A percentile compares a stretch with the other conserved stretches of the same genome.
These are phyloP conservation scores for Coriaria nepalensis DNA, from an alignment of 306 rosid genomes.

Conservation along the genomic window DNA sequence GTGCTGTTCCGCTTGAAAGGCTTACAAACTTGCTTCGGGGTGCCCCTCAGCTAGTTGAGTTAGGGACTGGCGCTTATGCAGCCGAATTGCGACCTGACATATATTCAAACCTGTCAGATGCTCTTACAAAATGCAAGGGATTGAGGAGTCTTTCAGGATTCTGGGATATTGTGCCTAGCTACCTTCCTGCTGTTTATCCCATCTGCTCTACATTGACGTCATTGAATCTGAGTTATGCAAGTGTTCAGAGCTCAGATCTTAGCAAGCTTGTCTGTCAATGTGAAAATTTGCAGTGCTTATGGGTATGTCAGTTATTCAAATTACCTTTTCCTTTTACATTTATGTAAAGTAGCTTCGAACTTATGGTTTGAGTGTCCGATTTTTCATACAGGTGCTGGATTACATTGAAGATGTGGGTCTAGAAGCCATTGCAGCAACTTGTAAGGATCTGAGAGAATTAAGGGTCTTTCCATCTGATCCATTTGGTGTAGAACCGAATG, in stretches of 20 bases:
- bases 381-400: slow-evolving; percentile 61
- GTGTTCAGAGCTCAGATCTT: slow-evolving; percentile 54
- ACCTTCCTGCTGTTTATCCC: slow-evolving; percentile 60
- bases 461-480: slow-evolving; percentile 95
- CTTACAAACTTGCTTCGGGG: slow-evolving; percentile 45
- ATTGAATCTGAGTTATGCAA: slow-evolving; percentile 66
- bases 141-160: slow-evolving; percentile 66
- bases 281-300: slow-evolving; percentile 55
- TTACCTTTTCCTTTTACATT: slow-evolving; percentile 3
- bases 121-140: slow-evolving; percentile 45
- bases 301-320: slow-evolving; percentile 40
- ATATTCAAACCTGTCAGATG: slow-evolving; percentile 35
- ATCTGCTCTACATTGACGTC: slow-evolving; percentile 54
- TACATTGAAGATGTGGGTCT: slow-evolving; percentile 87
- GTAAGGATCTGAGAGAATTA: slow-evolving; percentile 79
- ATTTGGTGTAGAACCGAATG: slow-evolving; percentile 54
- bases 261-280: slow-evolving; percentile 67
- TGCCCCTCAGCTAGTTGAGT: slow-evolving; percentile 66
- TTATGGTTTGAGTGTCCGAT: slow-evolving; percentile 7
- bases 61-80: slow-evolving; percentile 69
- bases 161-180: slow-evolving; percentile 78
- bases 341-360: not conserved
- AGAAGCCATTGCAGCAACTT: slow-evolving; percentile 54
- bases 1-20: slow-evolving; percentile 66
- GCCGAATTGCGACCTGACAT: slow-evolving; percentile 60